These are phyloP conservation scores for Cercospora sojina DNA, from an alignment of 2,329 filamentous ascomycete species.

Conservation along the genomic window DNA sequence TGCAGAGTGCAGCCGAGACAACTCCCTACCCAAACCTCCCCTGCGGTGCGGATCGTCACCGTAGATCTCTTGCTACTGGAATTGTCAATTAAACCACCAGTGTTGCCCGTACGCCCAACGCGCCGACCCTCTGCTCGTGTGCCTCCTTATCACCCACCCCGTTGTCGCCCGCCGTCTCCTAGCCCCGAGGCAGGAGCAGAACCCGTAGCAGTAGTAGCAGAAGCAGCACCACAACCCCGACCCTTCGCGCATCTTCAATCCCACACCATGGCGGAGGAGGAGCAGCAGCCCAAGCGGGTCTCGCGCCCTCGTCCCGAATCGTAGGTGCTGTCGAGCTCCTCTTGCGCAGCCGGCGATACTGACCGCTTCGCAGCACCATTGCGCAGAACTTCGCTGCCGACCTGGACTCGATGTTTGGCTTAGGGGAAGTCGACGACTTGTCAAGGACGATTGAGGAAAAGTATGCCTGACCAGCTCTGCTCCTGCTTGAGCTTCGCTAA, in stretches of 20 bases:
- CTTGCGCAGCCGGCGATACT: background rate
- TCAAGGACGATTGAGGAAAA: conserved; percentile 76
- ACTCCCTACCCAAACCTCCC: background rate
- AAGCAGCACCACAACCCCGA: background rate
- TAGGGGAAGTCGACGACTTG: conserved; percentile 73
- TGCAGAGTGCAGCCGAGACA: conserved; percentile 4
- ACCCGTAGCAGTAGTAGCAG: background rate
- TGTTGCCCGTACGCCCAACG: background rate
- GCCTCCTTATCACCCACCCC: background rate
- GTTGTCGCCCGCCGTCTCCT: background rate
- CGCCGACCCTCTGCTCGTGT: background rate
- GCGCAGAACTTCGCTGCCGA: conserved; percentile 83
- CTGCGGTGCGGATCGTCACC: conserved; percentile 7
- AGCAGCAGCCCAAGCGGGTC: conserved; percentile 13
- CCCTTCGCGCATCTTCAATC: background rate
- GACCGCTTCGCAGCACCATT: conserved; percentile 63
- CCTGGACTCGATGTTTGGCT: conserved; percentile 83
- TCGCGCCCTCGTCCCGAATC: conserved; percentile 29
- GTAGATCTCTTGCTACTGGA: conserved; percentile 13
- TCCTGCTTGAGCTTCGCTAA: background rate
- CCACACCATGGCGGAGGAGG: conserved; percentile 16
- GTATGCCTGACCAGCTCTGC: conserved; percentile 47
- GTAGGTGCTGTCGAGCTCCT: conserved; percentile 19
- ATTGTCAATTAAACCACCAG: conserved; percentile 13
- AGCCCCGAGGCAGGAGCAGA: background rate